Conservation (phyloP, 2,329 filamentous ascomycete species). For the Colletotrichum lini region DNA sequence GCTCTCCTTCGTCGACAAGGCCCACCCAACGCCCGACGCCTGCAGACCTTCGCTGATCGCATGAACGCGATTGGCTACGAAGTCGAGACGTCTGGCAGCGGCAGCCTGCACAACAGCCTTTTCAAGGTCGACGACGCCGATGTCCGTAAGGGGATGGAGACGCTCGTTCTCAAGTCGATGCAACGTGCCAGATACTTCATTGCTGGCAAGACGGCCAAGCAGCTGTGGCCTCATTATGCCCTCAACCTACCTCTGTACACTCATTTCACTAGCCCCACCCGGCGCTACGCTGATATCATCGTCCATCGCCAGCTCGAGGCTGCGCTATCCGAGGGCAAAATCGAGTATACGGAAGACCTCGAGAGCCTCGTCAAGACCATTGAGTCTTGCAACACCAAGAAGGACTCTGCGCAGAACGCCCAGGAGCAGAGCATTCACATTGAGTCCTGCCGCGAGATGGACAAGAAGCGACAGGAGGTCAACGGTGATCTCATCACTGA, state of each 20-base stretch:
- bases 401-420: slow-evolving; percentile 96
- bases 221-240: slow-evolving; percentile 89
- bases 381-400: slow-evolving; percentile 98
- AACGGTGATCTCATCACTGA: slow-evolving; percentile 95
- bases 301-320: slow-evolving; percentile 96
- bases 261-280: slow-evolving; percentile 95
- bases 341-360: slow-evolving; percentile 90
- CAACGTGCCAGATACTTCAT: slow-evolving; percentile 96
- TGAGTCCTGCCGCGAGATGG: slow-evolving; percentile 95
- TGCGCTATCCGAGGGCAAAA: slow-evolving; percentile 83
- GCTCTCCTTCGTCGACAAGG: slow-evolving; percentile 91
- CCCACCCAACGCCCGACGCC: slow-evolving; percentile 86
- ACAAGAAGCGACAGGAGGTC: slow-evolving; percentile 87
- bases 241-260: slow-evolving; percentile 95
- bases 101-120: slow-evolving; percentile 91
- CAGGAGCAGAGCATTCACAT: slow-evolving; percentile 99
- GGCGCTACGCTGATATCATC: slow-evolving; percentile 94
- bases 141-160: slow-evolving; percentile 98
- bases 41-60: slow-evolving; percentile 91
- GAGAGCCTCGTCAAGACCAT: slow-evolving; percentile 92
- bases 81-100: slow-evolving; percentile 90
- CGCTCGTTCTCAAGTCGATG: slow-evolving; percentile 94
- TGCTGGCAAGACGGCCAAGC: slow-evolving; percentile 81
- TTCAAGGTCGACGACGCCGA: slow-evolving; percentile 93
- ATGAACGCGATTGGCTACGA: slow-evolving; percentile 94